Conservation (phyloP, 352 stramenopile species). For the Pythium insidiosum region DNA sequence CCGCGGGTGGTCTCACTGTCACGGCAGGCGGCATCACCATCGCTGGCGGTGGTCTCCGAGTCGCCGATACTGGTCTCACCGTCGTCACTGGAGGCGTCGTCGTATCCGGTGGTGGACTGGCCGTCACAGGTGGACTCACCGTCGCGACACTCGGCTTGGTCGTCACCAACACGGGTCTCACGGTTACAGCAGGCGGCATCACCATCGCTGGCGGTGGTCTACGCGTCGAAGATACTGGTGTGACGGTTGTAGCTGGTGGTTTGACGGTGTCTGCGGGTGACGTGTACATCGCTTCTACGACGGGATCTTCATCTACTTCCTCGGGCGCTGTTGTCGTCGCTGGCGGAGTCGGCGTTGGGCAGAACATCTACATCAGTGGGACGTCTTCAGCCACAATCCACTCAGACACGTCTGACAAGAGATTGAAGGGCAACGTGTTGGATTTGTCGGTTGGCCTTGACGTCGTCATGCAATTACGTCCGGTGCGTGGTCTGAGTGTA, state of each 20-base stretch:
- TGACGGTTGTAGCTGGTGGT: slow-evolving; percentile 11
- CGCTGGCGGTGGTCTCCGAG: no score
- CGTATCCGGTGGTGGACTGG: slow-evolving; percentile 2
- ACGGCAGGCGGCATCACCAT: no score
- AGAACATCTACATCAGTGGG: slow-evolving; percentile 15
- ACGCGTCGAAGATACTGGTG: slow-evolving; percentile 15
- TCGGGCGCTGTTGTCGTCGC: slow-evolving; percentile 31
- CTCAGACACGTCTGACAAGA: slow-evolving; percentile 20
- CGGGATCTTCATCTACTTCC: slow-evolving; percentile 3
- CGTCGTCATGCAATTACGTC: slow-evolving; percentile 25
- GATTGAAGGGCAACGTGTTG: slow-evolving; percentile 26
- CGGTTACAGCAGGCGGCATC: slow-evolving; percentile 1
- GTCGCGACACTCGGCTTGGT: no score
- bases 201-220: slow-evolving; percentile 13
- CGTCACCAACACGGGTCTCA: no score
- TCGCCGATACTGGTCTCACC: no score
- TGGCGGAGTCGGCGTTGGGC: slow-evolving; percentile 26
- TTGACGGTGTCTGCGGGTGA: slow-evolving; percentile 17
- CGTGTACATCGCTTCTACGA: slow-evolving; percentile 15
- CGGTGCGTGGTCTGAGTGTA: slow-evolving; percentile 25
- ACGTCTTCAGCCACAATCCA: slow-evolving; percentile 8
- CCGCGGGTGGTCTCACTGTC: no score
- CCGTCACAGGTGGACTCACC: neutral
- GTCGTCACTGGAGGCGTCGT: no score
- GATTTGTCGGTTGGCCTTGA: slow-evolving; percentile 12